Percentiles rank a stretch among this genome's conserved stretches.
Conservation (phyloP, 305 asterid genomes). For the Fraxinus nigra region DNA sequence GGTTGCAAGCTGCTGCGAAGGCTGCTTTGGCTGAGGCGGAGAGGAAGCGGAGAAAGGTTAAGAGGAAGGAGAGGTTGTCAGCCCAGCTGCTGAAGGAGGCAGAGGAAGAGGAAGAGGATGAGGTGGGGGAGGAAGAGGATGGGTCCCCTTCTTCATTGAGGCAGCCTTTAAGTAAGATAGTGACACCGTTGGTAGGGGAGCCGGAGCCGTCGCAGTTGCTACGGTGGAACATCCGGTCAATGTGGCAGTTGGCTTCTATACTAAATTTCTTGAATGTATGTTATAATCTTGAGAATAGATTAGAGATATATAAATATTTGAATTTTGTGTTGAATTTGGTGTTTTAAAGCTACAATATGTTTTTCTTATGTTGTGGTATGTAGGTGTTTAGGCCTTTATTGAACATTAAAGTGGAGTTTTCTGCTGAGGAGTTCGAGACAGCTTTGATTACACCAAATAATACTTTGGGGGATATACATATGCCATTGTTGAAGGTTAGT, state of each 20-base stretch:
- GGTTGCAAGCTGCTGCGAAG: slow-evolving; percentile 83
- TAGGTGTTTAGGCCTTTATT: slow-evolving; percentile 88
- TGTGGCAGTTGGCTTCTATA: slow-evolving; percentile 97
- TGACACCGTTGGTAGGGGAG: slow-evolving; percentile 76
- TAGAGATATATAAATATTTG: slow-evolving; percentile 8
- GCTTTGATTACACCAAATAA: slow-evolving; percentile 78
- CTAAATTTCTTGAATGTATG: slow-evolving; percentile 91
- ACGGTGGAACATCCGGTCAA: slow-evolving; percentile 80
- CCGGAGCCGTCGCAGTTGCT: slow-evolving; percentile 84
- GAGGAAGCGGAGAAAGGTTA: slow-evolving; percentile 54
- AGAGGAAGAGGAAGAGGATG: slow-evolving; percentile 23
- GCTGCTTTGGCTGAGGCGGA: slow-evolving; percentile 55
- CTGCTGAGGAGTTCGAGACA: slow-evolving; percentile 95
- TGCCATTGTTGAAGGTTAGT: slow-evolving; percentile 90
- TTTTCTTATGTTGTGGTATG: slow-evolving; percentile 20
- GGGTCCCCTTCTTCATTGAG: slow-evolving; percentile 39
- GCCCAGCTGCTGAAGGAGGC: slow-evolving; percentile 68
- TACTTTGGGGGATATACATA: slow-evolving; percentile 86
- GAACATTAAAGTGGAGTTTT: slow-evolving; percentile 84
- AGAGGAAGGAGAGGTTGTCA: slow-evolving; percentile 50
- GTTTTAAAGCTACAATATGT: slow-evolving; percentile 21
- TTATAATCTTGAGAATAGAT: slow-evolving; percentile 15
- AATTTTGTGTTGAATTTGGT: slow-evolving; percentile 18
- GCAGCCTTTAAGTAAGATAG: slow-evolving; percentile 49
- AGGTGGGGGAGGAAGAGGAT: slow-evolving; percentile 26